These are phyloP conservation scores for Suillus hirtellus DNA, from an alignment of 768 basidiomycete genomes.

Conservation along the genomic window DNA sequence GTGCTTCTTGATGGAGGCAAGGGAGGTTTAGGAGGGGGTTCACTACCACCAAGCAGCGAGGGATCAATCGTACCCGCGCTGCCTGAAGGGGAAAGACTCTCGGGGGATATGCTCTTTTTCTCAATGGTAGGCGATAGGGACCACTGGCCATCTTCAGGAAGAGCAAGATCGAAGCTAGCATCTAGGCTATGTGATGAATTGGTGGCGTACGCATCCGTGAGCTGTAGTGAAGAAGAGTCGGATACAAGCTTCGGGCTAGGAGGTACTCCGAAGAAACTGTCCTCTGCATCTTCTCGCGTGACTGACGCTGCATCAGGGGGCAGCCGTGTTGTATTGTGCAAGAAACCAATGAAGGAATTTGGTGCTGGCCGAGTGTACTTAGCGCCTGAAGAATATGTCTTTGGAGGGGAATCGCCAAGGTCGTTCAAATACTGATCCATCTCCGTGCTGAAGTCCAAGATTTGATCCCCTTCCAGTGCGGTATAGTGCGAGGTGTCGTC, in stretches of 20 bases:
- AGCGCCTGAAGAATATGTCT: neutral
- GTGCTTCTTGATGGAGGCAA: neutral
- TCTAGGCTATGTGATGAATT: slow-evolving; percentile 10
- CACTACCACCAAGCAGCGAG: slow-evolving; percentile 25
- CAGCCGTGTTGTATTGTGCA: slow-evolving; percentile 12
- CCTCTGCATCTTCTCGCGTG: slow-evolving; percentile 11
- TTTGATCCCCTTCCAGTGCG: neutral
- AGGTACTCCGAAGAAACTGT: slow-evolving; percentile 30
- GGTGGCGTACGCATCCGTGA: neutral
- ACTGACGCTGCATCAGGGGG: slow-evolving; percentile 12
- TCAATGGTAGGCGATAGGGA: neutral
- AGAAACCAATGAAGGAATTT: slow-evolving; percentile 12
- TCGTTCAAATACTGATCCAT: slow-evolving; percentile 32
- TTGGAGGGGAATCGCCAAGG: slow-evolving; percentile 24
- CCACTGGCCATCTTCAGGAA: slow-evolving; percentile 11
- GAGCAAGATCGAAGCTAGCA: slow-evolving; percentile 12
- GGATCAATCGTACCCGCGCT: slow-evolving; percentile 29
- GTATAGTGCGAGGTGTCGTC: neutral
- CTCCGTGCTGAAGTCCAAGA: slow-evolving; percentile 21
- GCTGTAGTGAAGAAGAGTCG: neutral
- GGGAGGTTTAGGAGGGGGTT: slow-evolving; percentile 6
- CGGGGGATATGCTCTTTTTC: neutral
- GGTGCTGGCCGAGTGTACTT: slow-evolving; percentile 14
- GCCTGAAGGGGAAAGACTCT: slow-evolving; percentile 3
- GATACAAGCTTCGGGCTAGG: slow-evolving; percentile 22